A percentile compares a stretch with the other conserved stretches of the same genome.
phyloP scores from a whole-genome alignment of 768 basidiomycete genomes.

The Leccinum subtestaceum region DNA sequence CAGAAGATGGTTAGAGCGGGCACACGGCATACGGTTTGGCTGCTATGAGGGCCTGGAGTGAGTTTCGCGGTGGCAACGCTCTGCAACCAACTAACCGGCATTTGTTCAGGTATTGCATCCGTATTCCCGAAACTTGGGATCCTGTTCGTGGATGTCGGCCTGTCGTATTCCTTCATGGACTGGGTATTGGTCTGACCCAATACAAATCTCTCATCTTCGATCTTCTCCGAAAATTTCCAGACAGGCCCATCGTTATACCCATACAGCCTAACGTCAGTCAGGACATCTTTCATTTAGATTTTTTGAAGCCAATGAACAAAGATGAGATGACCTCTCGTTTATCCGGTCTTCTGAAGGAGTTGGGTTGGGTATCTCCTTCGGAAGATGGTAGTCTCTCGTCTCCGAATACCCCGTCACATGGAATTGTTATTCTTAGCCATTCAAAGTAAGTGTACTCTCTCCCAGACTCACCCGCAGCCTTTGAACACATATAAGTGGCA shows the following conservation, averaged over 20 bases:
- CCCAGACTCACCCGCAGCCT: background rate
- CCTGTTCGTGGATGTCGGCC: conserved; percentile 57
- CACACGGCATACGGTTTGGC: conserved; percentile 43
- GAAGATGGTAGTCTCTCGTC: conserved; percentile 10
- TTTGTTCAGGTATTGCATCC: conserved; percentile 62
- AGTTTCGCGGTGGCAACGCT: conserved; percentile 21
- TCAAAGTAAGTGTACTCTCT: conserved; percentile 62
- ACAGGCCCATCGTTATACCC: conserved; percentile 73
- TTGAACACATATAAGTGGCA: conserved; percentile 48
- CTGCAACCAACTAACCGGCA: background rate
- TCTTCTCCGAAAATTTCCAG: conserved; percentile 52
- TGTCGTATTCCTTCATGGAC: conserved; percentile 82
- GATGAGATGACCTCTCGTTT: conserved; percentile 56
- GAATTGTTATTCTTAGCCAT: conserved; percentile 80
- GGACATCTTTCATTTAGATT: conserved; percentile 73
- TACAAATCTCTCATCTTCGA: conserved; percentile 61
- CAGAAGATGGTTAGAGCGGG: conserved; percentile 41
- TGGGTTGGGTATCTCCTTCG: conserved; percentile 58
- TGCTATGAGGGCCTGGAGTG: conserved; percentile 70
- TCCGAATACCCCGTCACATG: conserved; percentile 31
- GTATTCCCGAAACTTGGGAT: conserved; percentile 68
- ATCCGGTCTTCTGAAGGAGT: conserved; percentile 50
- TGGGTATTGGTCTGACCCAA: conserved; percentile 79
- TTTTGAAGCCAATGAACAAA: conserved; percentile 67
- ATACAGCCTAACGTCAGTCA: conserved; percentile 88